phyloP scores from a whole-genome alignment of 2,329 filamentous ascomycete genomes.

The Colletotrichum noveboracense region DNA sequence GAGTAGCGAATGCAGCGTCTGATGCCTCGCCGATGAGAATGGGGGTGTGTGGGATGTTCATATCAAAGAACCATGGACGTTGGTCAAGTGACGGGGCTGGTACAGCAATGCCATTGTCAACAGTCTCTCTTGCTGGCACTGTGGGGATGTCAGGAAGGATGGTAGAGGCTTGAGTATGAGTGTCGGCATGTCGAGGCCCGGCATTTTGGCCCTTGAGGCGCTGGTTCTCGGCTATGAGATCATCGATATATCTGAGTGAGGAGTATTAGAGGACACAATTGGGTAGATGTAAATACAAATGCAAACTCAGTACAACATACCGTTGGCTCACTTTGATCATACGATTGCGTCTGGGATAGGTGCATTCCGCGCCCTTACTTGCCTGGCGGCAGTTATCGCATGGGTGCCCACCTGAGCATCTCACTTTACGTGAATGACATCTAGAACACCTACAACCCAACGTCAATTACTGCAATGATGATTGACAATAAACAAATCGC shows the following conservation, averaged over 20 bases:
- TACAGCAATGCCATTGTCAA: constrained; percentile 6
- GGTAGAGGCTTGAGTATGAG: not conserved
- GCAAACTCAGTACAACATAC: constrained; percentile 26
- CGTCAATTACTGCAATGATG: not conserved
- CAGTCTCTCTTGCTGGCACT: not conserved
- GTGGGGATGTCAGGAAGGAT: not conserved
- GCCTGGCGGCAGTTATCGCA: constrained; percentile 36
- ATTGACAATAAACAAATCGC: not conserved
- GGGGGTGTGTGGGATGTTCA: constrained; percentile 36
- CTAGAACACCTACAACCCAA: constrained; percentile 30
- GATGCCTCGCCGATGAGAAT: constrained; percentile 40
- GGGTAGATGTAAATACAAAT: constrained; percentile 23
- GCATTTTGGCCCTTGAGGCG: constrained; percentile 25
- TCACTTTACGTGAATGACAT: constrained; percentile 39
- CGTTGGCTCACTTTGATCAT: constrained; percentile 36
- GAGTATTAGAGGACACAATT: not conserved
- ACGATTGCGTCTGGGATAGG: constrained; percentile 36
- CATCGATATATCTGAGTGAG: constrained; percentile 34
- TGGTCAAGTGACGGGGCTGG: constrained; percentile 25
- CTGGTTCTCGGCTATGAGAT: constrained; percentile 37
- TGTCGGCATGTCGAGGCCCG: not conserved
- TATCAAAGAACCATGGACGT: constrained; percentile 38
- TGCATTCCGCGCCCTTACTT: constrained; percentile 33
- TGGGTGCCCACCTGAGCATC: constrained; percentile 37
- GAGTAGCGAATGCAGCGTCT: constrained; percentile 40